Percentiles rank a stretch among this genome's conserved stretches.
These are phyloP conservation scores for Dioszegia crocea DNA, from an alignment of 768 basidiomycete genomes.

Conservation along the genomic window DNA sequence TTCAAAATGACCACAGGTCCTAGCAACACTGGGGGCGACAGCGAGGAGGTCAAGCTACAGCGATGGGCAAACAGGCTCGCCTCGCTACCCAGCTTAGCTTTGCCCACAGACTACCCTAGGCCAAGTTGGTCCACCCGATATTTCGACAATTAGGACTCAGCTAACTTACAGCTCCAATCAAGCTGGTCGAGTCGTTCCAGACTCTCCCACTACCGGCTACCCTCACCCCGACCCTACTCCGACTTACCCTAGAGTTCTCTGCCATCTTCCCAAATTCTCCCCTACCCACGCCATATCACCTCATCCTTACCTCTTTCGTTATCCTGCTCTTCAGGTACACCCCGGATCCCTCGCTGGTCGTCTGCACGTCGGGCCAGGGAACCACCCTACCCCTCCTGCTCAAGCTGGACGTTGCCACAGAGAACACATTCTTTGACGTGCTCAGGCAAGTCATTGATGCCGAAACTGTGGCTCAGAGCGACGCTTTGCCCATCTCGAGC, in stretches of 20 bases:
- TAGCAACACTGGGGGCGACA: neutral
- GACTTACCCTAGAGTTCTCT: conserved; percentile 61
- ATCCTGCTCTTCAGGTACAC: conserved; percentile 91
- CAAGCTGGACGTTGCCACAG: conserved; percentile 73
- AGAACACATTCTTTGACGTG: conserved; percentile 83
- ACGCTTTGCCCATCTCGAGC: conserved; percentile 74
- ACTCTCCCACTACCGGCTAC: conserved; percentile 62
- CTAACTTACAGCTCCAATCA: conserved; percentile 55
- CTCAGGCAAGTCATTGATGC: conserved; percentile 78
- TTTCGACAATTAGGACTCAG: neutral
- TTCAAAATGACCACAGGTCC: neutral
- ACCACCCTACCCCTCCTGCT: conserved; percentile 73
- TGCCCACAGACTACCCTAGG: conserved; percentile 94
- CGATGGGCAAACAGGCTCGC: conserved; percentile 58
- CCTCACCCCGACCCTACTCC: conserved; percentile 71
- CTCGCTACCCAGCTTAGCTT: conserved; percentile 78
- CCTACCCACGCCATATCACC: conserved; percentile 73
- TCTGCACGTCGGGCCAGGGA: conserved; percentile 71
- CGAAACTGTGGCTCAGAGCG: conserved; percentile 74
- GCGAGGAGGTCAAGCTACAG: conserved; percentile 30
- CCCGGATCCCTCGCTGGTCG: conserved; percentile 86
- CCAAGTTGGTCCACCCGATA: conserved; percentile 52
- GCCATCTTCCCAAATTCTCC: conserved; percentile 29
- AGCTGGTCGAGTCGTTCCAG: conserved; percentile 79
- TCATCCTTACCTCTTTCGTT: conserved; percentile 85